A percentile compares a stretch with the other conserved stretches of the same genome.
phyloP scores from a whole-genome alignment of 179 eudicot species.

The Patellifolia procumbens region DNA sequence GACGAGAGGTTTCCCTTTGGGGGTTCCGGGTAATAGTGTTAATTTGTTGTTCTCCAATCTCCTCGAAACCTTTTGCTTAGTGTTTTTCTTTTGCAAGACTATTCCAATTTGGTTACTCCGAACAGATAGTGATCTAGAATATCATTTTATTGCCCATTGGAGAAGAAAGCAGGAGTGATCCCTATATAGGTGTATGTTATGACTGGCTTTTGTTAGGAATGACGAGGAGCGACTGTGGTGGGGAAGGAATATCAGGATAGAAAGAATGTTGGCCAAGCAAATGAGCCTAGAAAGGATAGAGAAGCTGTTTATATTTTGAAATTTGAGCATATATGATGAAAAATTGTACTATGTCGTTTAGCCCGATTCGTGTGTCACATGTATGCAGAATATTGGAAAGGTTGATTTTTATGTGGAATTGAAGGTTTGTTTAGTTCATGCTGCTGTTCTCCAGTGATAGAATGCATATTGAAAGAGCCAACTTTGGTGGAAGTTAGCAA shows the following conservation, averaged over 20 bases:
- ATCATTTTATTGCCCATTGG: background rate
- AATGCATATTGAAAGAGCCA: background rate
- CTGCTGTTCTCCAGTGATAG: background rate
- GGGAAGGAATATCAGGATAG: background rate
- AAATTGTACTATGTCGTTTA: background rate
- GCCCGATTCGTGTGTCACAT: background rate
- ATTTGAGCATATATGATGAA: background rate
- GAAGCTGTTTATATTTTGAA: background rate
- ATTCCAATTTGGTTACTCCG: background rate
- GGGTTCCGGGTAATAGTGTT: too few relatives aligned
- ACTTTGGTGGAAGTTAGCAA: slow-evolving; percentile 9
- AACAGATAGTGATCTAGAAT: background rate
- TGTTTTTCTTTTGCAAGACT: too few relatives aligned
- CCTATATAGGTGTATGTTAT: background rate
- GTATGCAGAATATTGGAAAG: background rate
- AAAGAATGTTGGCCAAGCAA: background rate
- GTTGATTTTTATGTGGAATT: background rate
- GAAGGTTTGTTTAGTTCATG: background rate
- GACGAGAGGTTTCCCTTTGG: too few relatives aligned
- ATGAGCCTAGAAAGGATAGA: background rate
- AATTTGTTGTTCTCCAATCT: too few relatives aligned
- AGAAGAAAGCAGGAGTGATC: background rate
- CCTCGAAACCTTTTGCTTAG: too few relatives aligned
- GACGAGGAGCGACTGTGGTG: background rate
- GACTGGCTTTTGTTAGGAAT: background rate